Evolutionary conservation across 352 stramenopile species (phyloP).

Genomic region (Globisporangium radiosum): DNA sequence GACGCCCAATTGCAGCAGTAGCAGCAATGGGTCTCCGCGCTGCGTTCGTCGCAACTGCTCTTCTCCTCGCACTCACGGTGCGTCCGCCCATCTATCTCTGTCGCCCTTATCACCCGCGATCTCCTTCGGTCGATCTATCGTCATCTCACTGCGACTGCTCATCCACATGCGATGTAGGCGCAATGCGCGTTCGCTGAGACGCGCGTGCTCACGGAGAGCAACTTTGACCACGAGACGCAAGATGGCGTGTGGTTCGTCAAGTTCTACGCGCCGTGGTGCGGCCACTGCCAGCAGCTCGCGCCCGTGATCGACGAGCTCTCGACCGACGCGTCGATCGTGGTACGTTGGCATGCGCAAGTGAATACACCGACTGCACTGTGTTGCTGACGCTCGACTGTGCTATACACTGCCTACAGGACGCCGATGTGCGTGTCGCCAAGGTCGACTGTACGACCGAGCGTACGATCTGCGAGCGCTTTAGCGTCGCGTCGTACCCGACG

Average conservation of each 20-base stretch:
- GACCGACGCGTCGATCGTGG: constrained; percentile 25
- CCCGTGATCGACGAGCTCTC: constrained; percentile 56
- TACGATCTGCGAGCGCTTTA: constrained; percentile 73
- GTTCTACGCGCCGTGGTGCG: constrained; percentile 84
- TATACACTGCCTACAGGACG: constrained; percentile 13
- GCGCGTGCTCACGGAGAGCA: constrained; percentile 33
- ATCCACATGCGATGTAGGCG: constrained; percentile 1
- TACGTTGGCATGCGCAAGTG: constrained; percentile 5
- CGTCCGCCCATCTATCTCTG: background rate
- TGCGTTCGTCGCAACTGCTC: constrained; percentile 10
- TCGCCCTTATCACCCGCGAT: background rate
- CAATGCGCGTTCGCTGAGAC: constrained; percentile 18
- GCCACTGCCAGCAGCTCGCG: constrained; percentile 78
- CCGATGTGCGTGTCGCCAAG: constrained; percentile 47
- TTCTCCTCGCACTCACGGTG: constrained; percentile 20
- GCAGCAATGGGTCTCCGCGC: constrained; percentile 21
- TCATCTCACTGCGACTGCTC: background rate
- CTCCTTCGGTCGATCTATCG: too few relatives aligned
- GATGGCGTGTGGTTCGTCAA: constrained; percentile 68
- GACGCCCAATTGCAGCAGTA: background rate
- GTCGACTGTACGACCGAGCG: constrained; percentile 76
- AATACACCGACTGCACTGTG: background rate
- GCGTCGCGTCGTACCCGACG: constrained; percentile 76
- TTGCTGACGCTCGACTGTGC: background rate
- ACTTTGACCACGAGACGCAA: constrained; percentile 56